phyloP scores from a whole-genome alignment of 108 stramenopile species.

The Skeletonema menzelii region DNA sequence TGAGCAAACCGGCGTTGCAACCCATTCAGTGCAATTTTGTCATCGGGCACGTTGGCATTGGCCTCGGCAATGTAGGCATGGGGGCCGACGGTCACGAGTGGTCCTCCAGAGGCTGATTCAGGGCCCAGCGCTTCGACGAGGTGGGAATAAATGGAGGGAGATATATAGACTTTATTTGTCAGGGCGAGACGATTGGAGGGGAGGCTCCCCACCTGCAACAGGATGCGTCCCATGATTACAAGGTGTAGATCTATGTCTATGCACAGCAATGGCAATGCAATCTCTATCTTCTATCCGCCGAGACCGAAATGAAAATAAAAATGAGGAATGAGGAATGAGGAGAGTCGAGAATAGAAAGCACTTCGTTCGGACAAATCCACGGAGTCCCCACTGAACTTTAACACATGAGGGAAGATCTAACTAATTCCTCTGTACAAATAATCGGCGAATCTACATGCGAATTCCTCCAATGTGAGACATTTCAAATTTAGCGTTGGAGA shows the following conservation, averaged over 20 bases:
- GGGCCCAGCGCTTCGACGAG: constrained; percentile 51
- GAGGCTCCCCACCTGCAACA: constrained; percentile 76
- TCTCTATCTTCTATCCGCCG: no score
- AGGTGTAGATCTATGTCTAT: no score
- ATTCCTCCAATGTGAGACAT: not conserved
- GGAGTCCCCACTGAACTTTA: no score
- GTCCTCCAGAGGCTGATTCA: constrained; percentile 30
- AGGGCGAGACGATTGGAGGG: constrained; percentile 85
- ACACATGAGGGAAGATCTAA: no score
- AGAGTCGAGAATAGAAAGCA: no score
- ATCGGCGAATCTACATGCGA: not conserved
- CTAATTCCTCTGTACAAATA: not conserved
- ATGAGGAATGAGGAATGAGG: no score
- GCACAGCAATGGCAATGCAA: no score
- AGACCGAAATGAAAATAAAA: no score
- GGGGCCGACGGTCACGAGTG: constrained; percentile 59
- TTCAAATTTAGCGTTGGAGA: constrained; percentile 1
- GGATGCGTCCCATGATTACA: constrained; percentile 15
- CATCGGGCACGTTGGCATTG: constrained; percentile 58
- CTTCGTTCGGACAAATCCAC: no score
- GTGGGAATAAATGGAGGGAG: constrained; percentile 39
- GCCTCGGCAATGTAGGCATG: constrained; percentile 80
- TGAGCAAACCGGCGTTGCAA: constrained; percentile 77
- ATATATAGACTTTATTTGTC: constrained; percentile 86
- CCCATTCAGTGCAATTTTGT: constrained; percentile 82